Conservation (phyloP, 208 protist genomes). For the Leishmania guyanensis region DNA sequence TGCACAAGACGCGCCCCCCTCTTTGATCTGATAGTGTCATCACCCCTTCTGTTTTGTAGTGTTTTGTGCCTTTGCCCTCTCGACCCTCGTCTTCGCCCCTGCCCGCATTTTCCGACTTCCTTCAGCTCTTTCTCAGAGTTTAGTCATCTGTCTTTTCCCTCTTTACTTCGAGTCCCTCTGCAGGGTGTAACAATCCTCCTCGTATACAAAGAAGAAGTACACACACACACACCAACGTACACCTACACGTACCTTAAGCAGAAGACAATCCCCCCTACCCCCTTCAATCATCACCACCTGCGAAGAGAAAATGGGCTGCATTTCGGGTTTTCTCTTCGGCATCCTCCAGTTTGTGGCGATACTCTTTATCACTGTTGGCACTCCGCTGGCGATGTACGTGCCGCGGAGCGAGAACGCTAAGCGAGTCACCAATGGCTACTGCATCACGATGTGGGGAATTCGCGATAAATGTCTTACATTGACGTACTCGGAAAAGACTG, state of each 20-base stretch:
- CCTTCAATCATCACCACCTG: neutral
- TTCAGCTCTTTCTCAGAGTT: too few relatives aligned
- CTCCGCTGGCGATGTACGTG: slow-evolving; percentile 26
- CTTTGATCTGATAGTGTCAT: too few relatives aligned
- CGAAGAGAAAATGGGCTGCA: slow-evolving; percentile 30
- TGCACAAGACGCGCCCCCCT: too few relatives aligned
- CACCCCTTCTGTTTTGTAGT: too few relatives aligned
- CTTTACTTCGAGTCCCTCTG: too few relatives aligned
- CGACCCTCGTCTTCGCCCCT: too few relatives aligned
- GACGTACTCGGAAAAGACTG: slow-evolving; percentile 20
- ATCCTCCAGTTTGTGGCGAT: slow-evolving; percentile 38
- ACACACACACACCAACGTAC: neutral
- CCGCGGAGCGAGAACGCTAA: slow-evolving; percentile 10
- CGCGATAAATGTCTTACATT: slow-evolving; percentile 35
- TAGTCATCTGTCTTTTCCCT: too few relatives aligned
- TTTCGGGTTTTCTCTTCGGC: slow-evolving; percentile 27
- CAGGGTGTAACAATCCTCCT: too few relatives aligned
- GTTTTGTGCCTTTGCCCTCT: too few relatives aligned
- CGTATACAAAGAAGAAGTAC: neutral
- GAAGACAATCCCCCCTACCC: neutral
- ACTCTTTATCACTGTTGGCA: slow-evolving; percentile 24
- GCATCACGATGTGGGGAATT: slow-evolving; percentile 59
- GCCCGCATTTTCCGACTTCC: too few relatives aligned
- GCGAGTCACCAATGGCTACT: slow-evolving; percentile 21
- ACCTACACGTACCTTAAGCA: neutral